A percentile compares a stretch with the other conserved stretches of the same genome.
Evolutionary conservation across 164 flowering plant genomes (phyloP).

Genomic region (Vitis labrusca): DNA sequence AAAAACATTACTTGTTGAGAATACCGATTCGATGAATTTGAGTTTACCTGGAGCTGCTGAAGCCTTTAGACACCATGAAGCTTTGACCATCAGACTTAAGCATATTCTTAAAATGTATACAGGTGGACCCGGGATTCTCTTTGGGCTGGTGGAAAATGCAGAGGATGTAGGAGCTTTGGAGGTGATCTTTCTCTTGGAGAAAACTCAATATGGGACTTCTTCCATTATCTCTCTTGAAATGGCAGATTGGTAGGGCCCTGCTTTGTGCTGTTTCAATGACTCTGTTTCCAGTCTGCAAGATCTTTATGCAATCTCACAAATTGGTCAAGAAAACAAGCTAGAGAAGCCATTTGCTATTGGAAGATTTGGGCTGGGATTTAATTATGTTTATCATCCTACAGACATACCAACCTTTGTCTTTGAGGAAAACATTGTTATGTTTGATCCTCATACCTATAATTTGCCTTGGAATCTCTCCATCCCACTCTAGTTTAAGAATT

Average conservation of each 20-base stretch:
- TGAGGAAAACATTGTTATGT: slow-evolving; percentile 93
- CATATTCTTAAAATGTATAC: slow-evolving; percentile 99
- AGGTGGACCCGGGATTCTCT: slow-evolving; percentile 95
- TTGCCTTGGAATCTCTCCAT: slow-evolving; percentile 95
- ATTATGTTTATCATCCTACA: slow-evolving; percentile 97
- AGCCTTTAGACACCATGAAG: slow-evolving; percentile 99
- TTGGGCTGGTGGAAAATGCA: slow-evolving; percentile 95
- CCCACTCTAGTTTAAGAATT: no score
- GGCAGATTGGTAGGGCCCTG: slow-evolving; percentile 99
- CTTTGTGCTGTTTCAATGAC: slow-evolving; percentile 86
- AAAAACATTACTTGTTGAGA: slow-evolving; percentile 86
- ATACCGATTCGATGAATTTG: slow-evolving; percentile 98
- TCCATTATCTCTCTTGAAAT: slow-evolving; percentile 96
- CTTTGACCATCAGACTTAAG: slow-evolving; percentile 90
- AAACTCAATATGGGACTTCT: slow-evolving; percentile 92
- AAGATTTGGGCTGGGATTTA: slow-evolving; percentile 97
- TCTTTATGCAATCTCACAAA: slow-evolving; percentile 95
- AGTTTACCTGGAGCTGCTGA: slow-evolving; percentile 97
- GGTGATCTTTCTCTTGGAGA: slow-evolving; percentile 93
- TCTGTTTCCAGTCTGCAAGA: slow-evolving; percentile 92
- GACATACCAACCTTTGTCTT: slow-evolving; percentile 94
- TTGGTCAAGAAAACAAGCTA: slow-evolving; percentile 97
- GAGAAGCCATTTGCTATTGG: slow-evolving; percentile 97
- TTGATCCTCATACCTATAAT: slow-evolving; percentile 96
- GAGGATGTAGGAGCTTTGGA: slow-evolving; percentile 99